Conservation (phyloP, 345 rosid genomes). For the Geranium rotundifolium region DNA sequence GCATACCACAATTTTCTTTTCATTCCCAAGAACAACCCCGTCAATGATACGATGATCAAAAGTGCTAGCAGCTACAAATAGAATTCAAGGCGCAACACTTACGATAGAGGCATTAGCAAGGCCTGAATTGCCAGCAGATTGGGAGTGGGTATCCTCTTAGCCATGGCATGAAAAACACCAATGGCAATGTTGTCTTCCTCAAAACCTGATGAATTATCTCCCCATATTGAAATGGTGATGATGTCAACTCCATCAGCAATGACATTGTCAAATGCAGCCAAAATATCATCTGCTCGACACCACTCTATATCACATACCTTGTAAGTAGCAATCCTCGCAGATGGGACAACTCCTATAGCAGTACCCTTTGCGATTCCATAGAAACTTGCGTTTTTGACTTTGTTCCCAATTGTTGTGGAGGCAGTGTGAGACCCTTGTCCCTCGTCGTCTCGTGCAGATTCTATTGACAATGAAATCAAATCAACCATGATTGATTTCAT, state of each 20-base stretch:
- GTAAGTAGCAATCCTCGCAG: conserved; percentile 45
- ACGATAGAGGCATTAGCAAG: background rate
- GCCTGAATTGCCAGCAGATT: conserved; percentile 20
- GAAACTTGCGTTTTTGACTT: conserved; percentile 23
- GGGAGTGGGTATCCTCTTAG: conserved; percentile 18
- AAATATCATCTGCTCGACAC: background rate
- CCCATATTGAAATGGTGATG: conserved; percentile 19
- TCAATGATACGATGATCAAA: conserved; percentile 14
- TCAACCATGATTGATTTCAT: too few relatives aligned
- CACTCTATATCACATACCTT: conserved; percentile 6
- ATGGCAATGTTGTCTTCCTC: conserved; percentile 9
- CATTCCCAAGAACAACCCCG: conserved; percentile 12
- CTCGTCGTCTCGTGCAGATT: conserved; percentile 9
- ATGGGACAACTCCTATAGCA: conserved; percentile 51
- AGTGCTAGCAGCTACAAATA: conserved; percentile 24
- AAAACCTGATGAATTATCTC: background rate
- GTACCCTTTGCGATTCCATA: conserved; percentile 43
- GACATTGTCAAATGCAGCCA: conserved; percentile 17
- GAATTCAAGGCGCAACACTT: conserved; percentile 23
- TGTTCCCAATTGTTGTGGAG: conserved; percentile 53
- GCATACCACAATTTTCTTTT: conserved; percentile 11
- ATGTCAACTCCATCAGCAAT: conserved; percentile 16
- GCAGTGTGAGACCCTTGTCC: conserved; percentile 62
- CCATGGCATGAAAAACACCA: conserved; percentile 23
- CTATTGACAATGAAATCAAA: too few relatives aligned